These are phyloP conservation scores for Debaryomyces sp. DNA, from an alignment of 1,139 yeast species.

Conservation along the genomic window DNA sequence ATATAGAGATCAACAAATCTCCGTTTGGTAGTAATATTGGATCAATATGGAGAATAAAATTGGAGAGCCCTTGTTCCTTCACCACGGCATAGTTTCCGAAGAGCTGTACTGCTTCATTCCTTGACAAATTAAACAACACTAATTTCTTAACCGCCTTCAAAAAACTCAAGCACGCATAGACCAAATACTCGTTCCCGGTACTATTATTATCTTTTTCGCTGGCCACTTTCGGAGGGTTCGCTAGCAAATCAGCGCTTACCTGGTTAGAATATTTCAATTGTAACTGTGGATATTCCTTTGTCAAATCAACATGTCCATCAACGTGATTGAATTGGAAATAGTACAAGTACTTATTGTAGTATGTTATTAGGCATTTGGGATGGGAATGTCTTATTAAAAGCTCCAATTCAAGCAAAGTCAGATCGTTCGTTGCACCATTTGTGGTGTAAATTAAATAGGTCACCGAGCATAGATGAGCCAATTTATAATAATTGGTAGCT, in stretches of 20 bases:
- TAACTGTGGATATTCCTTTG: conserved; percentile 36
- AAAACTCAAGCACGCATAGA: conserved; percentile 57
- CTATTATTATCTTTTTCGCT: conserved; percentile 18
- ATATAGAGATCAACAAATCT: conserved; percentile 42
- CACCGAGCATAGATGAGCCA: conserved; percentile 40
- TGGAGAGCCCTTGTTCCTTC: conserved; percentile 16
- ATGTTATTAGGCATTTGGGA: conserved; percentile 56
- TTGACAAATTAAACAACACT: conserved; percentile 49
- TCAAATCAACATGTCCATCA: conserved; percentile 26
- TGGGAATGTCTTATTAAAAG: conserved; percentile 53
- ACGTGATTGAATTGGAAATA: conserved; percentile 50
- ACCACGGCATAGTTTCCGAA: conserved; percentile 58
- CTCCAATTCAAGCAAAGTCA: conserved; percentile 59
- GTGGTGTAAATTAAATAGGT: conserved; percentile 36
- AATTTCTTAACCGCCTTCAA: conserved; percentile 62
- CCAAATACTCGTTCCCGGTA: conserved; percentile 27
- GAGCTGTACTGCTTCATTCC: conserved; percentile 41
- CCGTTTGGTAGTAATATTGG: conserved; percentile 58
- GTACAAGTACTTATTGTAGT: conserved; percentile 66
- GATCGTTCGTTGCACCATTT: conserved; percentile 29
- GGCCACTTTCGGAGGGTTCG: conserved; percentile 27
- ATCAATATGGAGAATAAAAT: conserved; percentile 50
- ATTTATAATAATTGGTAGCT: conserved; percentile 43
- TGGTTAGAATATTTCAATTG: conserved; percentile 32
- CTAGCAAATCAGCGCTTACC: conserved; percentile 29